A percentile compares a stretch with the other conserved stretches of the same genome.
Conservation (phyloP, 2,329 filamentous ascomycete species). For the Alternaria longipes region DNA sequence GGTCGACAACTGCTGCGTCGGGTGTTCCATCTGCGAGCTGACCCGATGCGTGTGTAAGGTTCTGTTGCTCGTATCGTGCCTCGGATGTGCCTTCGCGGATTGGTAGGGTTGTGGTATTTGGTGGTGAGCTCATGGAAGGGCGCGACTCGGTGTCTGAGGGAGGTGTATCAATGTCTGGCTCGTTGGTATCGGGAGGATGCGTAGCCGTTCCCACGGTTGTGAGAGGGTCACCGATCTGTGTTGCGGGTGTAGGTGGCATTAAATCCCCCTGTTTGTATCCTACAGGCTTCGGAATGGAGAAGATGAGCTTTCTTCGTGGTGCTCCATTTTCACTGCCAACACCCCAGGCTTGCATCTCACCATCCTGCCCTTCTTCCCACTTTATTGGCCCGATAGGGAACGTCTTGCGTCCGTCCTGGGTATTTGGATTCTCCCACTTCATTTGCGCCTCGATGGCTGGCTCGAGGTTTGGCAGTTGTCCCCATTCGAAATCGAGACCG, state of each 20-base stretch:
- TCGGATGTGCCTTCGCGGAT: slow-evolving; percentile 54
- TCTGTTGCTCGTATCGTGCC: slow-evolving; percentile 54
- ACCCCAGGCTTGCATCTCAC: slow-evolving; percentile 57
- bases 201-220: slow-evolving; percentile 50
- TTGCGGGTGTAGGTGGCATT: slow-evolving; percentile 38
- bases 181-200: slow-evolving; percentile 45
- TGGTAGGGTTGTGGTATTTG: slow-evolving; percentile 33
- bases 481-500: slow-evolving; percentile 82
- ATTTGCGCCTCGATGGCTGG: slow-evolving; percentile 54
- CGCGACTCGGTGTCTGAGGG: slow-evolving; percentile 32
- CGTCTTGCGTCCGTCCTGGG: slow-evolving; percentile 50
- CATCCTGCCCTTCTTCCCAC: slow-evolving; percentile 55
- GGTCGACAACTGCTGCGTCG: slow-evolving; percentile 48
- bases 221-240: slow-evolving; percentile 33
- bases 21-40: slow-evolving; percentile 56
- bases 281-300: slow-evolving; percentile 48
- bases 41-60: slow-evolving; percentile 55
- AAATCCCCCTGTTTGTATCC: slow-evolving; percentile 37
- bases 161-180: slow-evolving; percentile 31
- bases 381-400: slow-evolving; percentile 59
- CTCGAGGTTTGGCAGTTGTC: slow-evolving; percentile 78
- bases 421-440: slow-evolving; percentile 51
- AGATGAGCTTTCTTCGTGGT: slow-evolving; percentile 51
- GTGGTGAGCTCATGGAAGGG: slow-evolving; percentile 21
- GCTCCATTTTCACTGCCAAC: slow-evolving; percentile 56